Percentiles rank a stretch among this genome's conserved stretches.
These are phyloP conservation scores for Gyromitra esculenta DNA, from an alignment of 2,329 filamentous ascomycete genomes.

Conservation along the genomic window DNA sequence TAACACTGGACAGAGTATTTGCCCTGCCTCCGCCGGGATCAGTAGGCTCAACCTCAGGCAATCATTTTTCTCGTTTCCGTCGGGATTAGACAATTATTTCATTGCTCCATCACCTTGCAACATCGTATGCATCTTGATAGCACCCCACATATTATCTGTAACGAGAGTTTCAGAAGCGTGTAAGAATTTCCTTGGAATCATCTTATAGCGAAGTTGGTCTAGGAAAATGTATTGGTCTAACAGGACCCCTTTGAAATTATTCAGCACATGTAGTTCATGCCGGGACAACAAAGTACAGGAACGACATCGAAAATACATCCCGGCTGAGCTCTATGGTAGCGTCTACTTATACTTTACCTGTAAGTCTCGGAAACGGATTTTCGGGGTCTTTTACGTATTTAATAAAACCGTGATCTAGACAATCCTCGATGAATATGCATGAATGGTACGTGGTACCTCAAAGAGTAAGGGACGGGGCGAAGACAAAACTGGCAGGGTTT, in stretches of 20 bases:
- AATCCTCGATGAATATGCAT: constrained; percentile 5
- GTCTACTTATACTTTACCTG: constrained; percentile 19
- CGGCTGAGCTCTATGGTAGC: constrained; percentile 7
- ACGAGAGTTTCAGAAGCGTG: constrained; percentile 12
- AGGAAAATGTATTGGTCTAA: constrained; percentile 24
- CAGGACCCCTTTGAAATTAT: neutral
- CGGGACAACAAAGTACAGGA: constrained; percentile 12
- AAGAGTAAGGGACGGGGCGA: neutral
- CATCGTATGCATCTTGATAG: constrained; percentile 8
- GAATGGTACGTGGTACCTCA: neutral
- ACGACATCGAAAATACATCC: neutral
- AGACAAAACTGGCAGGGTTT: constrained; percentile 8
- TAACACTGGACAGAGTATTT: neutral
- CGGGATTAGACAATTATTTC: constrained; percentile 3
- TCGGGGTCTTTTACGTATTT: neutral
- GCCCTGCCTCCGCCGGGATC: no score
- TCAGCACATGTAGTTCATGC: constrained; percentile 2
- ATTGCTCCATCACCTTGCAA: constrained; percentile 13
- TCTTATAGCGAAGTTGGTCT: constrained; percentile 15
- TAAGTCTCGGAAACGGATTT: constrained; percentile 6
- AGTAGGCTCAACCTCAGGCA: neutral
- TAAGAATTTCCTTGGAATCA: constrained; percentile 13
- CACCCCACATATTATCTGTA: constrained; percentile 12
- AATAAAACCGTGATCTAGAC: neutral
- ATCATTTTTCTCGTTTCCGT: neutral